A percentile compares a stretch with the other conserved stretches of the same genome.
Conservation (phyloP, 306 rosid genomes). For the Sechiopsis laciniata region DNA sequence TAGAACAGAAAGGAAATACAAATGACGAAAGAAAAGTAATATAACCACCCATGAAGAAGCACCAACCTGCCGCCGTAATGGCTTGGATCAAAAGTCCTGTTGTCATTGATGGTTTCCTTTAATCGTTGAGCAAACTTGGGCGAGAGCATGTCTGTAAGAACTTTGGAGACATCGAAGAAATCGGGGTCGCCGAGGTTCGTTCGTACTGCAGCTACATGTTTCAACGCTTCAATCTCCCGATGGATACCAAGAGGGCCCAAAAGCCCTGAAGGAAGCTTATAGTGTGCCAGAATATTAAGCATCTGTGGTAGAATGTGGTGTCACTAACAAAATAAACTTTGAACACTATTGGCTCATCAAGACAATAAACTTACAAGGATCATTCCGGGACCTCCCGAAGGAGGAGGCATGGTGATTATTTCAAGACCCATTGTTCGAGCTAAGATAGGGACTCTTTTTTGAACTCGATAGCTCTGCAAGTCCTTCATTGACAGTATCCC, state of each 20-base stretch:
- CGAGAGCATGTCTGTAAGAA: conserved; percentile 75
- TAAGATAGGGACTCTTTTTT: conserved; percentile 42
- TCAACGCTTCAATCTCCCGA: conserved; percentile 70
- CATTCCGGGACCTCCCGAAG: conserved; percentile 82
- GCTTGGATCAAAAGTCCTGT: conserved; percentile 47
- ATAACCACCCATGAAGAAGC: conserved; percentile 13
- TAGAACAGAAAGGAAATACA: background rate
- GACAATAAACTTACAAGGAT: conserved; percentile 45
- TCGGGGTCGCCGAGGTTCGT: conserved; percentile 90
- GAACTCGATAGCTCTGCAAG: conserved; percentile 44
- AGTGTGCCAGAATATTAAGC: conserved; percentile 65
- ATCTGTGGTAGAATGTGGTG: conserved; percentile 37
- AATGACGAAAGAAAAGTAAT: background rate
- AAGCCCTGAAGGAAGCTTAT: conserved; percentile 50
- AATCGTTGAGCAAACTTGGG: conserved; percentile 50
- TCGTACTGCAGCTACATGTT: conserved; percentile 61
- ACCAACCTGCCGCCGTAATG: conserved; percentile 72
- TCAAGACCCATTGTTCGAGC: conserved; percentile 41
- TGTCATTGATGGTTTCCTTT: conserved; percentile 54
- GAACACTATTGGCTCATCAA: background rate
- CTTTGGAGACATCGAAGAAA: conserved; percentile 48
- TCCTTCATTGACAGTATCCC: conserved; percentile 59
- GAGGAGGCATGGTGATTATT: conserved; percentile 74
- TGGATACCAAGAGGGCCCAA: conserved; percentile 62
- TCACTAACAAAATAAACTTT: background rate